Base-by-base conservation (phyloP, 2,329 filamentous ascomycete species). In the Phialophora chinensis region DNA sequence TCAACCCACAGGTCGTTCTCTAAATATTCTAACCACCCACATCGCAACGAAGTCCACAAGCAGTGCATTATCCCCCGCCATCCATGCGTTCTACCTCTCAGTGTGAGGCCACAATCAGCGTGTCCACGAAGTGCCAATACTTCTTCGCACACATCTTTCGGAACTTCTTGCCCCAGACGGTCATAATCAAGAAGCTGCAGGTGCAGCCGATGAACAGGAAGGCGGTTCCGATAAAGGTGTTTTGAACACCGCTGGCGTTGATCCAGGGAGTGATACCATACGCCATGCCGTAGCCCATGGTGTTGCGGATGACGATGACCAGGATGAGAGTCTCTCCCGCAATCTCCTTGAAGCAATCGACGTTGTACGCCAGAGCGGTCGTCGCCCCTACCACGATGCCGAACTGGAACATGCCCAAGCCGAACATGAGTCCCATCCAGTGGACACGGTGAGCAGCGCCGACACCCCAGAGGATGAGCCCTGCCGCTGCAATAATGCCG, bases 381-480 rank as follows among this genome's bases (percentile, higher is more conserved):
- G 78, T 80, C 53, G 77, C 72, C 0, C 79, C 81, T 25, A 83
- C 79, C 25, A 83, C 75, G 42, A 71, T 66, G 20, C 72, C 75
- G 62, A 77, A 74, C 12, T 70, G 69, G 14, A 75, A 63, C 54
- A 76, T 70, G 11, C 66, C 74, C 20, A 77, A 69, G 4, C 77
- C 74, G 27, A 84, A 78, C 3, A 85, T 75, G 10, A 82, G 73
- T 0, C 82, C 84, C 55, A 84, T 77, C 78, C 79, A 83, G 49
- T 84, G 82, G 12, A 84, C 71, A 3, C 77, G 69, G 47, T 83
- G 77, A 47, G 81, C 81, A 3, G 83, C 82, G 4, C 83, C 83
- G 0, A 85, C 80, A 33, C 84, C 84, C 82, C 83, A 85, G 1
- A 84, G 74, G 53, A 85, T 79, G 3, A 84, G 73, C 0, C 79